A percentile compares a stretch with the other conserved stretches of the same genome.
Conservation (phyloP, 257 asterid genomes). For the Solanum etuberosum region DNA sequence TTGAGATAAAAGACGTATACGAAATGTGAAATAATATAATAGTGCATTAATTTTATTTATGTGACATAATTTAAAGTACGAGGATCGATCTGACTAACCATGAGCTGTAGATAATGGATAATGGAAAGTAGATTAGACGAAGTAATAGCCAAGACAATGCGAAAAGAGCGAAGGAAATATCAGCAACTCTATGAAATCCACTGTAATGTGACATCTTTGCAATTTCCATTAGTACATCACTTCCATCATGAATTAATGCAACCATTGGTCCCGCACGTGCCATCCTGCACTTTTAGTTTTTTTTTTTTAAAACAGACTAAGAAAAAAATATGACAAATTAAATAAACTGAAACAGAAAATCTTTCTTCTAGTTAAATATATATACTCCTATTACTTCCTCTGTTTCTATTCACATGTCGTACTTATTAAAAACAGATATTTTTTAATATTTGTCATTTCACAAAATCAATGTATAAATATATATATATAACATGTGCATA, state of each 20-base stretch:
- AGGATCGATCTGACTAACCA: neutral
- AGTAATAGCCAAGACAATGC: slow-evolving; percentile 17
- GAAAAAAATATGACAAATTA: neutral
- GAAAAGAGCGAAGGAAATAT: slow-evolving; percentile 11
- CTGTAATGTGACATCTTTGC: slow-evolving; percentile 18
- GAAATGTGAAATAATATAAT: no score
- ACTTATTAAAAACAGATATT: no score
- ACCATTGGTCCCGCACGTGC: slow-evolving; percentile 14
- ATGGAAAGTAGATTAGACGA: slow-evolving; percentile 8
- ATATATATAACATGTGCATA: neutral
- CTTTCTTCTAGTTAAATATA: no score
- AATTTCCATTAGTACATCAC: slow-evolving; percentile 20
- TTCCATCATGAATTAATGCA: slow-evolving; percentile 16
- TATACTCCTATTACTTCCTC: no score
- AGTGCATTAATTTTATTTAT: no score
- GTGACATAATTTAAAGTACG: no score
- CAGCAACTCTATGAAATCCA: slow-evolving; percentile 6
- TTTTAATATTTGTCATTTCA: no score
- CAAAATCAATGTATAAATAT: no score
- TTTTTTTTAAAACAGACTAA: neutral
- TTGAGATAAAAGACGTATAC: neutral
- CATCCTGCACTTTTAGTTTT: neutral
- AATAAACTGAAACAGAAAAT: no score
- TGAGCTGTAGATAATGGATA: slow-evolving; percentile 9
- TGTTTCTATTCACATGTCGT: no score